Conservation (phyloP, 768 basidiomycete species). For the Kwoniella dendrophila region DNA sequence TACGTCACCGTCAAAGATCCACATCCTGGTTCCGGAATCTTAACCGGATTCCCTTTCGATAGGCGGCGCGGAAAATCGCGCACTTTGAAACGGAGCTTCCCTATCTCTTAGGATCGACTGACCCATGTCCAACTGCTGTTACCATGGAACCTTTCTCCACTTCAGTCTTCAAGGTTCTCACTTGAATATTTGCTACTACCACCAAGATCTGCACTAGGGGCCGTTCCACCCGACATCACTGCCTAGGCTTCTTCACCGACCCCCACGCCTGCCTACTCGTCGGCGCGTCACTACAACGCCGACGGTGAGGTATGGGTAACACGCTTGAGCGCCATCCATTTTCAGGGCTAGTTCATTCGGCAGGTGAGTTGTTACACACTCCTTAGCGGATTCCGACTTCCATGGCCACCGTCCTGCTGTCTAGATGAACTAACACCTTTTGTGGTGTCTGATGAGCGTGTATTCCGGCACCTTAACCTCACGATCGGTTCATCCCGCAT, state of each 20-base stretch:
- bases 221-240: conserved; percentile 72
- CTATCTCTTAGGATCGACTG: conserved; percentile 81
- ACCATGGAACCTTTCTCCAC: conserved; percentile 86
- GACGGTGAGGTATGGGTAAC: conserved; percentile 81
- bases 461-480: conserved; percentile 68
- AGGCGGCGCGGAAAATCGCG: conserved; percentile 66
- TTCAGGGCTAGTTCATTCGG: conserved; percentile 89
- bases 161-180: conserved; percentile 84
- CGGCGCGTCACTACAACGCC: conserved; percentile 66
- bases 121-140: conserved; percentile 85
- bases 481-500: conserved; percentile 69
- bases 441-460: conserved; percentile 82
- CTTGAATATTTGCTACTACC: conserved; percentile 87
- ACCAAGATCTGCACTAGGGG: conserved; percentile 86
- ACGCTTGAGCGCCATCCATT: conserved; percentile 88
- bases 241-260: conserved; percentile 77
- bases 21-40: conserved; percentile 77
- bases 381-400: conserved; percentile 83
- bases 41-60: conserved; percentile 78
- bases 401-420: conserved; percentile 87
- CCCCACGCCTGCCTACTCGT: conserved; percentile 66
- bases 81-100: conserved; percentile 73
- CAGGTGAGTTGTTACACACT: conserved; percentile 88
- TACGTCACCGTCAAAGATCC: conserved; percentile 64
- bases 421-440: conserved; percentile 84